Conservation (phyloP, 1,284 basidiomycete species). For the Cryptococcus sp. region DNA sequence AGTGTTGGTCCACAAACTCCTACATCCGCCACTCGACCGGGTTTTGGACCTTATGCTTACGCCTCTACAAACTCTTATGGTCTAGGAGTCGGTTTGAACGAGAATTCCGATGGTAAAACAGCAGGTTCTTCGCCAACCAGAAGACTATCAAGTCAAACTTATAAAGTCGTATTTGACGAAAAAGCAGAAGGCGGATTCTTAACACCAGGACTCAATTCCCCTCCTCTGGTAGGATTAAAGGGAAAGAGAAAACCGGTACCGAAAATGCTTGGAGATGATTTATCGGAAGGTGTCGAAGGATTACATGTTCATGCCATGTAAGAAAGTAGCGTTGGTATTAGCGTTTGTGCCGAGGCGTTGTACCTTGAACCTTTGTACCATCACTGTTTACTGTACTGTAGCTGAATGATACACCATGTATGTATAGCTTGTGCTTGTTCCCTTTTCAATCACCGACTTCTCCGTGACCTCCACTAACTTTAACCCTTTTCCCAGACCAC, state of each 20-base stretch:
- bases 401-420: not conserved
- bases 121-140: not conserved
- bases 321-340: not conserved
- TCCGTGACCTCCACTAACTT: not conserved
- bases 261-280: not conserved
- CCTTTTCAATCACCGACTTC: not conserved
- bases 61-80: not conserved
- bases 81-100: not conserved
- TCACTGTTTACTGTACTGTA: not conserved
- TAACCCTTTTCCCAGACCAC: no score
- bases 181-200: not conserved
- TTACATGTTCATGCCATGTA: not conserved
- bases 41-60: not conserved
- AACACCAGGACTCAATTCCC: not conserved
- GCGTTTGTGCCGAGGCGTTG: not conserved
- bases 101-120: not conserved
- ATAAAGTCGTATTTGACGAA: conserved; percentile 1
- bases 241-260: conserved; percentile 4
- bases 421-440: not conserved
- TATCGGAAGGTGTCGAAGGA: not conserved
- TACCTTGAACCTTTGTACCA: no score
- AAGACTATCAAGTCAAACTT: not conserved
- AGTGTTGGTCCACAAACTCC: not conserved
- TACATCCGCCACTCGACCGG: not conserved
- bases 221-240: not conserved